phyloP scores from a whole-genome alignment of 148 eudicot species.

The Polygonum maritimum region DNA sequence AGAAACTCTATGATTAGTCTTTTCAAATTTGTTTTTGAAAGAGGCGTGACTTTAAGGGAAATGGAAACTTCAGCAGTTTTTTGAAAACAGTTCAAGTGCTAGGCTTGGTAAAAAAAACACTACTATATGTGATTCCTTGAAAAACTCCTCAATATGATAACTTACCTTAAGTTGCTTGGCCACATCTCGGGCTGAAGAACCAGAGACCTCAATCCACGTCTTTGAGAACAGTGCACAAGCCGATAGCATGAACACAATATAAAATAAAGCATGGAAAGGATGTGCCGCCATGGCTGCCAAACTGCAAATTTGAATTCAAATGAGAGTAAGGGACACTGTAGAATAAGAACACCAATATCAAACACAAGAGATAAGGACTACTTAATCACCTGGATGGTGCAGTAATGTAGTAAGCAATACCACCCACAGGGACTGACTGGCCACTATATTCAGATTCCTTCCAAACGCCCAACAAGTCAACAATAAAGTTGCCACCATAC shows the following conservation, averaged over 20 bases:
- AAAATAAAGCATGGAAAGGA: conserved; percentile 82
- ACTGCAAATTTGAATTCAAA: conserved; percentile 34
- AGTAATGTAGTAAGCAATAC: conserved; percentile 82
- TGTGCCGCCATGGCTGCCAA: conserved; percentile 83
- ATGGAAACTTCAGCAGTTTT: neutral
- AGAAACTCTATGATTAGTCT: neutral
- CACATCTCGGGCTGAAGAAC: conserved; percentile 84
- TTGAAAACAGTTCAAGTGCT: neutral
- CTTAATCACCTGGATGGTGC: conserved; percentile 65
- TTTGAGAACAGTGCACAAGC: conserved; percentile 85
- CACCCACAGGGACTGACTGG: conserved; percentile 83
- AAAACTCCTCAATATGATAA: neutral
- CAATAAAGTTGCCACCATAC: conserved; percentile 66
- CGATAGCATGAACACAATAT: conserved; percentile 71
- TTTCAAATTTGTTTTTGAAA: neutral
- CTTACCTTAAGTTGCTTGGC: conserved; percentile 88
- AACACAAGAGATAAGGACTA: neutral
- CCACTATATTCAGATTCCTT: conserved; percentile 75
- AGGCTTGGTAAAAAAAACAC: neutral
- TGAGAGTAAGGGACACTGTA: neutral
- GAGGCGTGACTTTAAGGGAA: neutral
- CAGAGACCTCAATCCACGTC: conserved; percentile 93
- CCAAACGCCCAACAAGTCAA: conserved; percentile 72
- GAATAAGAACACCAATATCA: neutral
- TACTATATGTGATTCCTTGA: neutral